A percentile compares a stretch with the other conserved stretches of the same genome.
Conservation (phyloP, 352 stramenopile species). For the Globisporangium spinosum region DNA sequence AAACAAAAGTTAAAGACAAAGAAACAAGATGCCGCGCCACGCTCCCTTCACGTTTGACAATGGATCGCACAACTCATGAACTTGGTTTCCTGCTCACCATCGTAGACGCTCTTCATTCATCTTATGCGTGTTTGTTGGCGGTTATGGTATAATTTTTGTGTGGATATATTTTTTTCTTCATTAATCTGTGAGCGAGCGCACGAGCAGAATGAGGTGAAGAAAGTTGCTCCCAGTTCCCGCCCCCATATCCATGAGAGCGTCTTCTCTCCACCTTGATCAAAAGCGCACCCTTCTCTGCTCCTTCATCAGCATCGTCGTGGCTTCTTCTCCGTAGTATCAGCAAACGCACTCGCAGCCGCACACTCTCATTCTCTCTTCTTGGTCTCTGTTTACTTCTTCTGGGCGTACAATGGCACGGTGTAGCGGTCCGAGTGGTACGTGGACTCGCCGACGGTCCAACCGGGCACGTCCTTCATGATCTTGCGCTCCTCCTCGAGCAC, state of each 20-base stretch:
- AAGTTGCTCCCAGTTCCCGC: no score
- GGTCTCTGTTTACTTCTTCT: slow-evolving; percentile 52
- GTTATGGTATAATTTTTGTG: slow-evolving; percentile 2
- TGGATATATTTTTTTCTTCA: slow-evolving; percentile 10
- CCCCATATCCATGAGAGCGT: background rate
- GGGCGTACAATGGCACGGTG: slow-evolving; percentile 71
- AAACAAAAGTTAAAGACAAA: background rate
- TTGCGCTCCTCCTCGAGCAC: slow-evolving; percentile 89
- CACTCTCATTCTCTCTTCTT: slow-evolving; percentile 3
- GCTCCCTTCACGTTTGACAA: background rate
- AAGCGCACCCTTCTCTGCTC: background rate
- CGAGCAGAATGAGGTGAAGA: background rate
- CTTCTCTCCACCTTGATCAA: background rate
- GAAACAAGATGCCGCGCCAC: background rate
- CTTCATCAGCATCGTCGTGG: background rate
- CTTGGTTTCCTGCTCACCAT: background rate
- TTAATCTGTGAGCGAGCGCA: slow-evolving; percentile 4
- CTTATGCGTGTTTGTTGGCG: background rate
- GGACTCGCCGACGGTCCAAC: slow-evolving; percentile 87
- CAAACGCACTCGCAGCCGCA: background rate
- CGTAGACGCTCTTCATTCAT: background rate
- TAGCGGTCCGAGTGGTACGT: slow-evolving; percentile 89
- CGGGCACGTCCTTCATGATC: slow-evolving; percentile 94
- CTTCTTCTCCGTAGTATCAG: background rate
- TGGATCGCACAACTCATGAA: background rate